Conservation (phyloP, 2,329 filamentous ascomycete species). For the Onygena corvina region DNA sequence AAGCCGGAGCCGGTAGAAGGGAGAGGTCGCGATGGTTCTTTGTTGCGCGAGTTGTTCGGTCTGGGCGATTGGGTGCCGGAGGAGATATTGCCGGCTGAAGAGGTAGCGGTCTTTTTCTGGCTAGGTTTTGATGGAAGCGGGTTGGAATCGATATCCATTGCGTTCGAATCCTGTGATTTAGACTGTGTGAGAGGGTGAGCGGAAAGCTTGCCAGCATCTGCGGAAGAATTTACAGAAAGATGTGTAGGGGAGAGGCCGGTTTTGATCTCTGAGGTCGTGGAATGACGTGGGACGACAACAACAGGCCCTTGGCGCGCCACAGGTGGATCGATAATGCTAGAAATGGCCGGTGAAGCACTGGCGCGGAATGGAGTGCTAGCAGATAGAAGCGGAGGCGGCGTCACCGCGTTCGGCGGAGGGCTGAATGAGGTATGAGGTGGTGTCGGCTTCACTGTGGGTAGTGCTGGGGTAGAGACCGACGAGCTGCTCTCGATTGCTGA, state of each 20-base stretch:
- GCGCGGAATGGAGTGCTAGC: constrained; percentile 45
- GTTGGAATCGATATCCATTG: constrained; percentile 24
- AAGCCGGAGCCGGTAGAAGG: constrained; percentile 50
- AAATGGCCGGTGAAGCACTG: constrained; percentile 84
- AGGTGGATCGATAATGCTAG: constrained; percentile 71
- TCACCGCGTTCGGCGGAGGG: constrained; percentile 37
- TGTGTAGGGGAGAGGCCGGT: not conserved
- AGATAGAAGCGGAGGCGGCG: constrained; percentile 40
- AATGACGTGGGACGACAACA: not conserved
- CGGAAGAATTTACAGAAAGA: not conserved
- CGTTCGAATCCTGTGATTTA: constrained; percentile 18
- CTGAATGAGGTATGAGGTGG: constrained; percentile 28
- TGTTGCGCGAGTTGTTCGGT: constrained; percentile 28
- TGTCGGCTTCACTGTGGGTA: constrained; percentile 50
- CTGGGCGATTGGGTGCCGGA: constrained; percentile 47
- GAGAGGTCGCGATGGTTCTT: constrained; percentile 45
- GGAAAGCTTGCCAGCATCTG: not conserved
- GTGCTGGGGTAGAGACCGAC: constrained; percentile 29
- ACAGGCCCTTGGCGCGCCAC: constrained; percentile 17
- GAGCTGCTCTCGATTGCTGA: constrained; percentile 42
- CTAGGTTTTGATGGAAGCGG: constrained; percentile 12
- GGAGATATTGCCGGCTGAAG: constrained; percentile 36
- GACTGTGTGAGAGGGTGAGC: constrained; percentile 1
- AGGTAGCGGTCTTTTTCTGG: constrained; percentile 24
- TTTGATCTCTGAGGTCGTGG: not conserved